phyloP scores from a whole-genome alignment of 768 basidiomycete genomes.

The Serendipita indica region DNA sequence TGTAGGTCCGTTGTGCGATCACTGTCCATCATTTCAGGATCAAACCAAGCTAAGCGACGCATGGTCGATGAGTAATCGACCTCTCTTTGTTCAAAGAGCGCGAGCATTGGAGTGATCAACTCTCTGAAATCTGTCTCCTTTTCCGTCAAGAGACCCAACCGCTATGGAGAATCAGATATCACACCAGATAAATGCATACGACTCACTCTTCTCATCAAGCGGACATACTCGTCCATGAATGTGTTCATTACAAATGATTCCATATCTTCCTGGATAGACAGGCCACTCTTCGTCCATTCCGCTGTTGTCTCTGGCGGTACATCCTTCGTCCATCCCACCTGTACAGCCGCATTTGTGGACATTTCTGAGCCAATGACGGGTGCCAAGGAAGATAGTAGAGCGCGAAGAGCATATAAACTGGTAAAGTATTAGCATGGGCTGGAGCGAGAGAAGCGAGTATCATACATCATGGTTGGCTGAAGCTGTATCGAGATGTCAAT shows the following conservation, averaged over 20 bases:
- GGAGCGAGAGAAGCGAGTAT: constrained; percentile 1
- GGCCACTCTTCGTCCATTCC: constrained; percentile 45
- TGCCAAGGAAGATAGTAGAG: constrained; percentile 60
- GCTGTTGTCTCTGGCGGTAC: constrained; percentile 37
- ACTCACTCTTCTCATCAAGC: constrained; percentile 53
- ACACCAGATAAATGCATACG: background rate
- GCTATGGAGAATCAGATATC: constrained; percentile 26
- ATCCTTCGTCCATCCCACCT: constrained; percentile 49
- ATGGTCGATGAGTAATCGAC: constrained; percentile 88
- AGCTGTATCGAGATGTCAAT: constrained; percentile 25
- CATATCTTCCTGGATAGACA: constrained; percentile 43
- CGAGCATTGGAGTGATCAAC: constrained; percentile 54
- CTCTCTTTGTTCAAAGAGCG: constrained; percentile 51
- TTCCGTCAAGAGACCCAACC: constrained; percentile 56
- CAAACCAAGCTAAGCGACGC: constrained; percentile 35
- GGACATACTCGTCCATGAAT: constrained; percentile 48
- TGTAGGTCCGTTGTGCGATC: constrained; percentile 9
- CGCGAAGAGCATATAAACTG: constrained; percentile 65
- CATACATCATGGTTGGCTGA: constrained; percentile 72
- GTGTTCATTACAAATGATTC: constrained; percentile 44
- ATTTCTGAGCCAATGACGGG: constrained; percentile 78
- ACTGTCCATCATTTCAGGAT: constrained; percentile 11
- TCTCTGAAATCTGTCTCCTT: constrained; percentile 42
- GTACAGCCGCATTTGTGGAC: constrained; percentile 37
- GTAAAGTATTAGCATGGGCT: background rate